These are phyloP conservation scores for Jaapia argillacea DNA, from an alignment of 768 basidiomycete genomes.

Conservation along the genomic window DNA sequence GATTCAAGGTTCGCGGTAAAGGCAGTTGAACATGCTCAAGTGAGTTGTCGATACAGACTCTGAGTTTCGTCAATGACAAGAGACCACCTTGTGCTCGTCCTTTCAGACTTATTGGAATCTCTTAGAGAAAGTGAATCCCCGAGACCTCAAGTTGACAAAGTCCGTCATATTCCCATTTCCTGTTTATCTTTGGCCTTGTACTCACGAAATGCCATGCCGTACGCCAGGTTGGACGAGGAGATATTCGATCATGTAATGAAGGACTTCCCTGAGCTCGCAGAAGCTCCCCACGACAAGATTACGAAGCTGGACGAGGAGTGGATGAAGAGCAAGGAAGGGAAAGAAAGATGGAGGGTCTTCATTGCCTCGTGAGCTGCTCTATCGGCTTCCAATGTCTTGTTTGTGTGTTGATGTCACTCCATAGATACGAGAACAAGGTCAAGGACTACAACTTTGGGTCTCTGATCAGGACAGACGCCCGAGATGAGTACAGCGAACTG, in stretches of 20 bases:
- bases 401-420: background rate
- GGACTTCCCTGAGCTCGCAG: constrained; percentile 70
- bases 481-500: constrained; percentile 75
- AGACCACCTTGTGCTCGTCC: too few species aligned
- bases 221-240: constrained; percentile 67
- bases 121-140: constrained; percentile 69
- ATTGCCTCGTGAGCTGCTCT: constrained; percentile 49
- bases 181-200: background rate
- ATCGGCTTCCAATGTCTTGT: background rate
- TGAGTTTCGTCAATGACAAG: too few species aligned
- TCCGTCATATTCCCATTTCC: constrained; percentile 32
- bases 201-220: constrained; percentile 3
- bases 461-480: constrained; percentile 73
- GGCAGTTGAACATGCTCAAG: constrained; percentile 95
- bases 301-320: constrained; percentile 74
- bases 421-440: constrained; percentile 81
- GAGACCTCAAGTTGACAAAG: constrained; percentile 76
- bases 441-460: constrained; percentile 97
- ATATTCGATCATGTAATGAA: constrained; percentile 70
- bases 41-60: too few species aligned
- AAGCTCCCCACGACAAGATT: constrained; percentile 29
- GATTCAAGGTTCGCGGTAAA: constrained; percentile 73
- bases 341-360: constrained; percentile 86
- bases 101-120: constrained; percentile 91
- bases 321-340: constrained; percentile 84